Base-by-base conservation (phyloP, 2,329 filamentous ascomycete species). In the Beauveria bassiana region DNA sequence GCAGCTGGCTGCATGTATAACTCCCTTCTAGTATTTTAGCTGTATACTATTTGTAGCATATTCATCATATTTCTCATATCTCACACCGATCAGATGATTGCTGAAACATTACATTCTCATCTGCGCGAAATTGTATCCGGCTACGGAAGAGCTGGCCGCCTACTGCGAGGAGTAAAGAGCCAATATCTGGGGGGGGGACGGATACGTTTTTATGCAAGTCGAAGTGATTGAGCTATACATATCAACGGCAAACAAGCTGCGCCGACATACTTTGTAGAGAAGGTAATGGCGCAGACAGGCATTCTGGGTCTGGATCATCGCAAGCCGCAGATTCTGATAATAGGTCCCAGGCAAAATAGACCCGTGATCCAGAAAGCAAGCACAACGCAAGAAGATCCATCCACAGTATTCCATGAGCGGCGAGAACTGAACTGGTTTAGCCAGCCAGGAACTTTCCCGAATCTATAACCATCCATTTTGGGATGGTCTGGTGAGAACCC, bases 151-250 rank as follows among this genome's bases (percentile, higher is more conserved):
- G 56, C 67, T 77, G 0, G 65, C 69, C 6, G 73, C 75, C 0
- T 77, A 75, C 64, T 77, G 75, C 61, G 75, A 75, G 61, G 74
- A 72, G 69, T 70, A 75, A 61, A 66, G 71, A 7, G 68, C 68
- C n/a, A 75, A 78, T 43, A 67, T 70, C 5, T 77, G 75, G 20
- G 22, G 22, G 74, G 59, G 73, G 31, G 76, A 76, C 60, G 73
- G 76, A 62, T 75, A 77, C 61, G 73, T 70, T 5, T 66, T 76
- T 1, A 74, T 74, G 1, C 75, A 77, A 64, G 72, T 78, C 16
- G 75, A 75, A 61, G 73, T 77, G 0, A 70, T 76, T 40, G 75
- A 78, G 66, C 66, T 78, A 9, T 77, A 75, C 64, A 74, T 77
- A 53, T 62, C 66, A 4, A 69, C 62, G 20, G 63, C 65, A 3